Evolutionary conservation across 495 filamentous ascomycete species (phyloP), one percentile per base, ranked within the genome.

Genomic region (Lasiosphaeris hirsuta): DNA sequence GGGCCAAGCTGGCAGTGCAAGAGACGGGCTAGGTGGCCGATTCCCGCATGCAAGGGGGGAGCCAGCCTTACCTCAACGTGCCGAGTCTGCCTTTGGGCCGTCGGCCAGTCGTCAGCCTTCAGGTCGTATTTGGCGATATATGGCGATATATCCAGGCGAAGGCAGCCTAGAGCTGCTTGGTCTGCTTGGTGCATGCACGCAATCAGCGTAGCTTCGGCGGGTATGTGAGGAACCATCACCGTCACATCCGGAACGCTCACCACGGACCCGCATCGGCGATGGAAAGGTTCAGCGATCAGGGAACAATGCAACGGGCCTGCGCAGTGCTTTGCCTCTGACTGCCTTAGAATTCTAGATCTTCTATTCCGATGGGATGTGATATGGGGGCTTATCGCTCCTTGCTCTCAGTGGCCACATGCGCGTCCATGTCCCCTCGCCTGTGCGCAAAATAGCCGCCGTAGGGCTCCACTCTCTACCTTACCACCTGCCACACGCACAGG

Each of bases 141-240:
- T 30, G 23, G 23, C 37, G 10, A 36, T 55, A 55, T 56, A 56
- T n/a, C 45, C 54, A 56, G 54, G 38, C 55, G 56, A 53, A 17
- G 40, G 39, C 51, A 35, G 34, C 37, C 53, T 63, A 54, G 43
- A 46, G 4, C 43, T 46, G 43, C 43, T 23, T 30, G 2, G 23
- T 30, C 23, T 30, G 23, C 23, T 30, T 30, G 23, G 50, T 62
- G 63, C 61, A 70, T 72, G 70, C 70, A 72, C 58, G 63, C 60
- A 61, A 62, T 60, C 62, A 56, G 59, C 65, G 44, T 71, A 71
- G 72, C 68, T 66, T 37, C 61, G 70, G 74, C 72, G 70, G 70
- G 68, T 75, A 77, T 61, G 69, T 63, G 64, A 34, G 54, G 34
- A 39, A 45, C 46, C 19, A 57, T 57, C 54, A 49, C 41, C 35